Evolutionary conservation across 306 rosid genomes (phyloP).

Genomic region (Pyrus pyrifolia): DNA sequence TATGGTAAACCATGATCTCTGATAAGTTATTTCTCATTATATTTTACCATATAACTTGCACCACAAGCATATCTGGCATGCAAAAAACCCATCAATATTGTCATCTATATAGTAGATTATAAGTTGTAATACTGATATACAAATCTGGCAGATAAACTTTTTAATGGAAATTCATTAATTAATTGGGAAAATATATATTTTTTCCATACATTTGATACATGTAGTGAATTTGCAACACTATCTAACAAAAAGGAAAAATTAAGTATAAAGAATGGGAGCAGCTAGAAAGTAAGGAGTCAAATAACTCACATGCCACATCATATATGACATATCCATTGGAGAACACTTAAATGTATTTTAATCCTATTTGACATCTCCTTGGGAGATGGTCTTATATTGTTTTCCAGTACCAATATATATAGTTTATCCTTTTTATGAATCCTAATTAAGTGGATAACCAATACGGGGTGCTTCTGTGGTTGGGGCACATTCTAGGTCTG

Average conservation of each 20-base stretch:
- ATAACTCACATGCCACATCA: too few relatives aligned
- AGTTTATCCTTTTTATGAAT: too few relatives aligned
- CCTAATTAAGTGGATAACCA: too few relatives aligned
- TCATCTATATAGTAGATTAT: neutral
- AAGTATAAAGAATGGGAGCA: neutral
- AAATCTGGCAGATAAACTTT: neutral
- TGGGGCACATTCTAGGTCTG: too few relatives aligned
- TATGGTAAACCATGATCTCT: slow-evolving; percentile 7
- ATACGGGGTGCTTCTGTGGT: too few relatives aligned
- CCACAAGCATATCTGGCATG: neutral
- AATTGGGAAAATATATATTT: too few relatives aligned
- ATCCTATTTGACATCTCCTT: too few relatives aligned
- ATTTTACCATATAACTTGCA: neutral
- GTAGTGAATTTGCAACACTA: neutral
- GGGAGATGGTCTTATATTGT: too few relatives aligned
- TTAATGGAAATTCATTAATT: too few relatives aligned
- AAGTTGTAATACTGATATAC: neutral
- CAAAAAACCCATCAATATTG: neutral
- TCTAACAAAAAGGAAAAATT: neutral
- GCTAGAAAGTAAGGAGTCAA: neutral
- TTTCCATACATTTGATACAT: neutral
- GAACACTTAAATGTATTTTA: too few relatives aligned
- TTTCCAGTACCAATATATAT: too few relatives aligned
- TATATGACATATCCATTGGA: too few relatives aligned
- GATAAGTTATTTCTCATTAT: neutral